phyloP scores from a whole-genome alignment of 352 stramenopile genomes.

The Thalassiosira sp. region DNA sequence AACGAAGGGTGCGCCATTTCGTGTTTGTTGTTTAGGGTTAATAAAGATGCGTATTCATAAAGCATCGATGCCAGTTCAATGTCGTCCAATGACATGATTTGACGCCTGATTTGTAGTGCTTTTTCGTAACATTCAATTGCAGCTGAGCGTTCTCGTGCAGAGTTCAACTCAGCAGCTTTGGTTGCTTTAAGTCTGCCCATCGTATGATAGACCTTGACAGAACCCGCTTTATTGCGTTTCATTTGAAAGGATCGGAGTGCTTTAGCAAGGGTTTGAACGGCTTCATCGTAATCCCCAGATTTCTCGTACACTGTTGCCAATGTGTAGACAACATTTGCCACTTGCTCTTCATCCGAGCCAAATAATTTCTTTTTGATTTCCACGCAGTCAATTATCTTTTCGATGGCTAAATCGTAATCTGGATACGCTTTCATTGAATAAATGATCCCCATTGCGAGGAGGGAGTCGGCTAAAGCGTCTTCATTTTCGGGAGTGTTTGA shows the following conservation, averaged over 20 bases:
- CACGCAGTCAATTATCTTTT: slow-evolving; percentile 53
- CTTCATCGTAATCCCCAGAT: slow-evolving; percentile 33
- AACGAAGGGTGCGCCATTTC: slow-evolving; percentile 45
- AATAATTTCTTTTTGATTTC: slow-evolving; percentile 49
- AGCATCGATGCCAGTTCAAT: slow-evolving; percentile 51
- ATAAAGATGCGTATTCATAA: slow-evolving; percentile 47
- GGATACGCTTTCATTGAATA: slow-evolving; percentile 31
- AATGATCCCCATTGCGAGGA: slow-evolving; percentile 54
- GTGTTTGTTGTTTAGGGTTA: slow-evolving; percentile 42
- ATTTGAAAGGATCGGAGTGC: slow-evolving; percentile 57
- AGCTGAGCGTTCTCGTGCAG: slow-evolving; percentile 29
- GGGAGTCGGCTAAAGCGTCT: slow-evolving; percentile 46
- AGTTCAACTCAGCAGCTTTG: slow-evolving; percentile 32
- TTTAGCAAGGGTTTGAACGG: slow-evolving; percentile 30
- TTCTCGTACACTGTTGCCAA: slow-evolving; percentile 55
- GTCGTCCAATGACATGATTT: slow-evolving; percentile 56
- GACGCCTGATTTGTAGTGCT: slow-evolving; percentile 45
- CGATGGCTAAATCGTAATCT: slow-evolving; percentile 50
- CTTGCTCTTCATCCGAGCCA: slow-evolving; percentile 43
- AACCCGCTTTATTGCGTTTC: slow-evolving; percentile 46
- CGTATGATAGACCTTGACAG: slow-evolving; percentile 38
- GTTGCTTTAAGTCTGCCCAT: slow-evolving; percentile 48
- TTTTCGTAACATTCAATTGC: slow-evolving; percentile 58
- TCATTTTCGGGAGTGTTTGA: slow-evolving; percentile 28
- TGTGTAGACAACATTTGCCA: slow-evolving; percentile 45